Evolutionary conservation across 768 basidiomycete species (phyloP), one percentile per base, ranked within the genome.

Genomic region (Russula foetens): DNA sequence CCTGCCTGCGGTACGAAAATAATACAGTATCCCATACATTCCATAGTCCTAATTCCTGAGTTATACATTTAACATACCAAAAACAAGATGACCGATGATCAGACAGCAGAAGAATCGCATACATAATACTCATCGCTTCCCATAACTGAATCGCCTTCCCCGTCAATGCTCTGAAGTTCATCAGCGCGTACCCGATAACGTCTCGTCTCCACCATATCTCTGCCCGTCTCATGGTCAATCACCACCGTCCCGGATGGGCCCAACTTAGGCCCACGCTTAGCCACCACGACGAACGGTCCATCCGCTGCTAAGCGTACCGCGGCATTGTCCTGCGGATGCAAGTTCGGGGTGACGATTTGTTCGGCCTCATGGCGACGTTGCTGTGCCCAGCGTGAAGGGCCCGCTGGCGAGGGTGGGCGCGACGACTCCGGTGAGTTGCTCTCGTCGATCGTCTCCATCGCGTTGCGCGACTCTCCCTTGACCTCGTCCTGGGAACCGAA

Each of bases 211-310:
- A 55, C 1, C 4, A 55, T 31, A 9, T 52, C 19, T 26, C 44
- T 14, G 23, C 43, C 31, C 19, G 63, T 64, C 12, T 23, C 29
- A 8, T 49, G 47, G 29, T 61, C 28, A n/a, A 50, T 26, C 15
- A 64, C 28, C 43, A 26, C 15, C 28, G 59, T 64, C 21, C 59
- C 59, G 12, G 28, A 33, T 15, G 63, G 63, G 28, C 59, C 54
- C 26, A 64, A 19, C 49, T 43, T 39, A 1, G 7, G 48, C 12
- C 53, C 38, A 11, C 50, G 51, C 35, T 31, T 51, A 21, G 39
- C 41, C 29, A 50, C 59, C 23, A 54, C 35, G 19, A 59, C 50
- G 26, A 46, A 59, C 26, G 14, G 7, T 1, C 5, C 24, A 11
- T 35, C 55, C 17, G 23, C 12, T 26, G 12, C 24, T 9, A 7